A percentile compares a stretch with the other conserved stretches of the same genome.
Evolutionary conservation across 441 rosid species (phyloP).

Genomic region (Brassica hybrid): DNA sequence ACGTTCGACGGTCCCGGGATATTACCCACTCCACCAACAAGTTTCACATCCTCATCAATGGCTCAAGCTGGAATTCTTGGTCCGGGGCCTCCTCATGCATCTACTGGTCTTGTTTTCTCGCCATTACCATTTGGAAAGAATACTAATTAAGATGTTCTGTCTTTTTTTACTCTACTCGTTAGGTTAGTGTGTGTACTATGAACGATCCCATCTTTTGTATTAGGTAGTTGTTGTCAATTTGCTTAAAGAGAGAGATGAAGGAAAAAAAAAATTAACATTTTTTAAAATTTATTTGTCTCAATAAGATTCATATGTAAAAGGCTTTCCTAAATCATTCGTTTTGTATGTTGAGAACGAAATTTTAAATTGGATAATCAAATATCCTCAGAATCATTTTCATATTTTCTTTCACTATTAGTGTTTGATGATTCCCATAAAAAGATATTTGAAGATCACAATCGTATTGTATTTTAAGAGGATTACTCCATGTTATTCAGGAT

Average conservation of each 20-base stretch:
- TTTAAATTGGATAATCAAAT: not conserved
- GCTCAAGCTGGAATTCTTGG: conserved; percentile 65
- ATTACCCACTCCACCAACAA: conserved; percentile 41
- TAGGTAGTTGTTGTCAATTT: not conserved
- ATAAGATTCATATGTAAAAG: not conserved
- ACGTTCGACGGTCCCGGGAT: conserved; percentile 40
- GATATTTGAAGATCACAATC: not conserved
- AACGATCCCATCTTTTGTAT: conserved; percentile 9
- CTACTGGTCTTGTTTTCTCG: not conserved
- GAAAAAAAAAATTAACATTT: not conserved
- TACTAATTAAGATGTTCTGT: not conserved
- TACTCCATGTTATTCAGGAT: not conserved
- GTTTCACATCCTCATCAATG: conserved; percentile 40
- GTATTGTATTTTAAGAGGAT: not conserved
- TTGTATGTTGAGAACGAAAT: not conserved
- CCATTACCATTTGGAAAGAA: not conserved
- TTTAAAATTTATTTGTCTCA: not conserved
- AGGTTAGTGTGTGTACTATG: not conserved
- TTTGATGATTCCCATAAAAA: not conserved
- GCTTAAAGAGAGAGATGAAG: not conserved
- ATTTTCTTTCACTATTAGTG: not conserved
- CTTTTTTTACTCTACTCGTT: not conserved
- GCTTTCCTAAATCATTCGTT: not conserved
- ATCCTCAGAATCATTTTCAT: not conserved
- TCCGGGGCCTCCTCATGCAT: conserved; percentile 57